These are phyloP conservation scores for Zygoascus flipseniorum DNA, from an alignment of 805 yeast genomes.

Conservation along the genomic window DNA sequence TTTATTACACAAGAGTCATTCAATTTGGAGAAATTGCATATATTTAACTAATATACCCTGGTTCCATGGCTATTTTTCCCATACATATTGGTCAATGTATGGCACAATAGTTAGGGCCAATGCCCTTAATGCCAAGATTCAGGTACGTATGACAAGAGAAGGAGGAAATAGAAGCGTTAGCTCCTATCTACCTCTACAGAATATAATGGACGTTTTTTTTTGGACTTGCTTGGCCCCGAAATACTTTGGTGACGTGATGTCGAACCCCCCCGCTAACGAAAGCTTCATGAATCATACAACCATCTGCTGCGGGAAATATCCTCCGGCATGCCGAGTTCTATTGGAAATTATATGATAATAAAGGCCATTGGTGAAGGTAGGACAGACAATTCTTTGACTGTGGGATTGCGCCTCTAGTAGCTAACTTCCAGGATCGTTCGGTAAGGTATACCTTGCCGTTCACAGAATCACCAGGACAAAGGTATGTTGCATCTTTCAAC, in stretches of 20 bases:
- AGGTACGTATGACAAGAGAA: conserved; percentile 17
- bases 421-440: conserved; percentile 46
- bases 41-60: not conserved
- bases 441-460: conserved; percentile 78
- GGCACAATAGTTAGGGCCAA: conserved; percentile 19
- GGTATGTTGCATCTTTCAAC: conserved; percentile 23
- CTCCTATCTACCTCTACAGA: too few species aligned
- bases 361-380: conserved; percentile 79
- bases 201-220: not conserved
- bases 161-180: not conserved
- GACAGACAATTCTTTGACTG: too few species aligned
- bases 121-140: conserved; percentile 37
- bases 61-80: not conserved
- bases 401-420: too few species aligned
- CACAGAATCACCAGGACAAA: conserved; percentile 68
- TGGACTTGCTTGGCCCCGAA: not conserved
- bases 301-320: conserved; percentile 44
- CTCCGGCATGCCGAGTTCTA: conserved; percentile 42
- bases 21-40: not conserved
- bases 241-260: not conserved
- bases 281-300: conserved; percentile 58
- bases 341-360: conserved; percentile 73
- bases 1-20: not conserved
- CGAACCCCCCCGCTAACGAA: not conserved
- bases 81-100: conserved; percentile 12